Conservation (phyloP, 441 rosid species). For the Syzygium syzygioides region DNA sequence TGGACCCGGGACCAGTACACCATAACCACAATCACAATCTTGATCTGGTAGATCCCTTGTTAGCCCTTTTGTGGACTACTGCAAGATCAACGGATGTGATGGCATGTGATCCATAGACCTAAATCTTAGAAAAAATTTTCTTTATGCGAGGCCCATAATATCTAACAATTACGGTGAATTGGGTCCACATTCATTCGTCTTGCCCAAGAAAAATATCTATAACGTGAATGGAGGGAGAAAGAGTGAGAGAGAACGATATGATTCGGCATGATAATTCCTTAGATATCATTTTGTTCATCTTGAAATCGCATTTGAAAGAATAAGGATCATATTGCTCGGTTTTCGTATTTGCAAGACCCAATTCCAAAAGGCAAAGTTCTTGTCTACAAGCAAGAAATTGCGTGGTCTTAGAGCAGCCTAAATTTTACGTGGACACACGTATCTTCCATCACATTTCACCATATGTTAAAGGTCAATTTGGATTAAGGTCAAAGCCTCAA, state of each 20-base stretch:
- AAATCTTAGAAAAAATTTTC: neutral
- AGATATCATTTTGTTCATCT: neutral
- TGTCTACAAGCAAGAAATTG: neutral
- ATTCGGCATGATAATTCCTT: neutral
- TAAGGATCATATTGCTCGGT: neutral
- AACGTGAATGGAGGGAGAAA: neutral
- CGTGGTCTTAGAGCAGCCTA: neutral
- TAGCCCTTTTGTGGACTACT: neutral
- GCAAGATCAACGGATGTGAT: neutral
- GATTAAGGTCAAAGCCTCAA: neutral
- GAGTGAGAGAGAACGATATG: neutral
- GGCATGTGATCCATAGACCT: neutral
- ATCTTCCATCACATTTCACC: neutral
- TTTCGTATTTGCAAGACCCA: neutral
- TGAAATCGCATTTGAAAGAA: neutral
- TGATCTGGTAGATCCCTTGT: neutral
- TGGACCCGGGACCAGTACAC: neutral
- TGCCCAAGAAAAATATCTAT: neutral
- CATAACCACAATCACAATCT: neutral
- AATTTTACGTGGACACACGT: neutral
- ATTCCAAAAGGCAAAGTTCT: neutral
- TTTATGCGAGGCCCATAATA: neutral
- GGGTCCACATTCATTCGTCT: neutral
- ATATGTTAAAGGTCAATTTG: neutral
- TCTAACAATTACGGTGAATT: neutral